Conservation (phyloP, 345 rosid genomes). For the Turnera subulata region DNA sequence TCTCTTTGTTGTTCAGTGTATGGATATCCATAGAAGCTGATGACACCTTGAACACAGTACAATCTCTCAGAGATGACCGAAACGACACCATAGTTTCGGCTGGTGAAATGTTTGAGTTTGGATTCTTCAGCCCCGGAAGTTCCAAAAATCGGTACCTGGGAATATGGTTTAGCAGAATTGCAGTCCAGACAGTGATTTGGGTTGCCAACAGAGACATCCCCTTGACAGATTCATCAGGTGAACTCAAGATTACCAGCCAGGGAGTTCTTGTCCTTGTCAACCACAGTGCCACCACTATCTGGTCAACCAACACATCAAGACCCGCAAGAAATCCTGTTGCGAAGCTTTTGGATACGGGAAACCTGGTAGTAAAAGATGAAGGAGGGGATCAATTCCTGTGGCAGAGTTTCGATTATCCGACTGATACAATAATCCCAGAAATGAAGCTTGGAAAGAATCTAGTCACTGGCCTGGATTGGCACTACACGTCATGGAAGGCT, state of each 20-base stretch:
- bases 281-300: not conserved
- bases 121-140: not conserved
- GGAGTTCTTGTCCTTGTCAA: constrained; percentile 1
- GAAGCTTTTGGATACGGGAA: constrained; percentile 23
- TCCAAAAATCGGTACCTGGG: not conserved
- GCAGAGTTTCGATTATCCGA: constrained; percentile 33
- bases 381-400: not conserved
- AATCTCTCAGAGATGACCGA: not conserved
- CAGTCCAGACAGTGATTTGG: not conserved
- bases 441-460: constrained; percentile 13
- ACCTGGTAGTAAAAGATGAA: constrained; percentile 20
- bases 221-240: not conserved
- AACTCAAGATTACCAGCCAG: not conserved
- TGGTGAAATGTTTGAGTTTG: not conserved
- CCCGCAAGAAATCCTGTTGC: constrained; percentile 8
- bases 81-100: not conserved
- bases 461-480: not conserved
- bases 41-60: not conserved
- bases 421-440: constrained; percentile 14
- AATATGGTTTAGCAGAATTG: not conserved
- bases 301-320: constrained; percentile 1
- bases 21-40: not conserved
- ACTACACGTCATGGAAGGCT: constrained; percentile 18
- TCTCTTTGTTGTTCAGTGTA: not conserved
- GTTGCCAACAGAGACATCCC: constrained; percentile 5